These are phyloP conservation scores for Lablab purpureus DNA, from an alignment of 306 rosid genomes.

Conservation along the genomic window DNA sequence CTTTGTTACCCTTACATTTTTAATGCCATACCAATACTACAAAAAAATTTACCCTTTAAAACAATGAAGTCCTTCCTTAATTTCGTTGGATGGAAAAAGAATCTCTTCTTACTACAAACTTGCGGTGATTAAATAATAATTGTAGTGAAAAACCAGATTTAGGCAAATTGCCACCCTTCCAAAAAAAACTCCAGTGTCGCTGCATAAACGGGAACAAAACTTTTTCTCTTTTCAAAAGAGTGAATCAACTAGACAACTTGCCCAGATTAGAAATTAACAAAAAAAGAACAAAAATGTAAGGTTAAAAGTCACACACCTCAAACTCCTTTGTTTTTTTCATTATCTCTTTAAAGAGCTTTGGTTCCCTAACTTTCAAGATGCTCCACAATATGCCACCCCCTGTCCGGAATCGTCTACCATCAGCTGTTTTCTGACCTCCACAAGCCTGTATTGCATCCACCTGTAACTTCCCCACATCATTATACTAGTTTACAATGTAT, in stretches of 20 bases:
- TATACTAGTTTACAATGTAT: constrained; percentile 31
- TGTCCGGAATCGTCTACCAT: constrained; percentile 72
- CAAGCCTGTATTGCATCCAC: constrained; percentile 81
- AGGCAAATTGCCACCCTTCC: not conserved
- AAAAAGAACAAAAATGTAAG: not conserved
- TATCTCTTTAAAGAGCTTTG: constrained; percentile 75
- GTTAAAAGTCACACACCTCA: constrained; percentile 65
- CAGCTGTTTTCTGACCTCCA: constrained; percentile 86
- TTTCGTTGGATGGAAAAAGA: constrained; percentile 10
- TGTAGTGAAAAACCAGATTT: not conserved
- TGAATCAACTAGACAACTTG: not conserved
- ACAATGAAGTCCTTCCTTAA: not conserved
- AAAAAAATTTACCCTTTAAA: no score
- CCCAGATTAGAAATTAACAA: no score
- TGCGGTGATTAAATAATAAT: not conserved
- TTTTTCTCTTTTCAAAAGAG: not conserved
- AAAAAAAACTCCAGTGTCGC: not conserved
- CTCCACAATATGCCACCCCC: constrained; percentile 95
- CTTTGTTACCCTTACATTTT: not conserved
- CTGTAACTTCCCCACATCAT: constrained; percentile 49
- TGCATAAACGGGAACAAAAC: not conserved
- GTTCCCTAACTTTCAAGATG: constrained; percentile 80
- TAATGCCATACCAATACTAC: not conserved
- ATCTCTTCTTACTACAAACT: constrained; percentile 1
- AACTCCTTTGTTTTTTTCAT: constrained; percentile 84